Evolutionary conservation across 176 grass and related monocot species (phyloP).

Genomic region (Leersia perrieri): DNA sequence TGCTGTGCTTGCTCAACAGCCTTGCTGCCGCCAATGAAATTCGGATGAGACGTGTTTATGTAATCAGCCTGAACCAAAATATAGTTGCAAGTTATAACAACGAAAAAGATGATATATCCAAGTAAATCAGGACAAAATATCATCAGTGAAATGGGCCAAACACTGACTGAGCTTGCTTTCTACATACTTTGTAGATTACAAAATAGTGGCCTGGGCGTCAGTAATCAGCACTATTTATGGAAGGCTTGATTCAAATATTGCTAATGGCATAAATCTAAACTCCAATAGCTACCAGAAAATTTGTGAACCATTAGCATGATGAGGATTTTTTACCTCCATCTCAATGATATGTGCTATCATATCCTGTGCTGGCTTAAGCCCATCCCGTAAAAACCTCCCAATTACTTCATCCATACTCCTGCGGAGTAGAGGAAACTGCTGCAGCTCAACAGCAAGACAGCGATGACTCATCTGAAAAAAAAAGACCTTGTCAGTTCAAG

Average conservation of each 20-base stretch:
- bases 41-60: slow-evolving; percentile 97
- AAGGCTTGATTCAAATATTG: neutral
- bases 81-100: slow-evolving; percentile 20
- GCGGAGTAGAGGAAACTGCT: slow-evolving; percentile 83
- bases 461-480: slow-evolving; percentile 80
- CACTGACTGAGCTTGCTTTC: neutral
- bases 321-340: slow-evolving; percentile 72
- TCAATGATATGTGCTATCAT: slow-evolving; percentile 96
- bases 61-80: slow-evolving; percentile 85
- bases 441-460: slow-evolving; percentile 72
- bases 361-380: slow-evolving; percentile 89
- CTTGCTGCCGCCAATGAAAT: slow-evolving; percentile 94
- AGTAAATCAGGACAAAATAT: neutral
- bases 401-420: slow-evolving; percentile 97
- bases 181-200: neutral
- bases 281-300: neutral
- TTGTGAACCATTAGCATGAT: neutral
- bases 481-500: slow-evolving; percentile 5
- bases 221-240: neutral
- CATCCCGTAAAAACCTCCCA: slow-evolving; percentile 82
- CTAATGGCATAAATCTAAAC: neutral
- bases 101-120: slow-evolving; percentile 11
- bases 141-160: neutral
- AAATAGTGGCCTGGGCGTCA: neutral
- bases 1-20: slow-evolving; percentile 89